Conservation (phyloP, 2,329 filamentous ascomycete genomes). For the Claviceps lovelessii region DNA sequence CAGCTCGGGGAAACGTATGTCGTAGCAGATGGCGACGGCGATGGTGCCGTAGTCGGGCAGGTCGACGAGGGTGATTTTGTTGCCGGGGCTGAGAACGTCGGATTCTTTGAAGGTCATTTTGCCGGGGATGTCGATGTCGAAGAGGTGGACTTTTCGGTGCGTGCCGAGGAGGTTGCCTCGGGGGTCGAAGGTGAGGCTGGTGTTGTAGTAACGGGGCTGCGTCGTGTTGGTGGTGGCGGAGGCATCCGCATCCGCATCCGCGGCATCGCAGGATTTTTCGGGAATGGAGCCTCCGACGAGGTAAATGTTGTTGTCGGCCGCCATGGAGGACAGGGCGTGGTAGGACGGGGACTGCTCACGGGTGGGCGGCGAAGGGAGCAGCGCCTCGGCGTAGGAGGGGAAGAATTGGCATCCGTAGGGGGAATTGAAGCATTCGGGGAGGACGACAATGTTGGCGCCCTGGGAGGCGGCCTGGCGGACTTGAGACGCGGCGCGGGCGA, state of each 20-base stretch:
- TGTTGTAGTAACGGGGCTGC: slow-evolving; percentile 67
- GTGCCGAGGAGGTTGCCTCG: slow-evolving; percentile 66
- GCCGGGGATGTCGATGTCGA: slow-evolving; percentile 94
- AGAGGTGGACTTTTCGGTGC: slow-evolving; percentile 89
- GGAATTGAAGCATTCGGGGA: slow-evolving; percentile 98
- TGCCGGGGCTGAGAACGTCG: slow-evolving; percentile 73
- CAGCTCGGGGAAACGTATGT: slow-evolving; percentile 89
- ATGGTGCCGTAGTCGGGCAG: slow-evolving; percentile 80
- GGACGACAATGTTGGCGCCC: slow-evolving; percentile 75
- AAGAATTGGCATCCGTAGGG: slow-evolving; percentile 90
- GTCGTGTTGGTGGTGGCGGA: slow-evolving; percentile 1
- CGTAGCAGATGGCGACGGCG: slow-evolving; percentile 89
- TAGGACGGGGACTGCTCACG: slow-evolving; percentile 63
- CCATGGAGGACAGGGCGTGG: slow-evolving; percentile 69
- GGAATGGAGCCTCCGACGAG: slow-evolving; percentile 88
- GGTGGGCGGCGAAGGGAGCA: slow-evolving; percentile 62
- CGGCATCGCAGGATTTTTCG: slow-evolving; percentile 35
- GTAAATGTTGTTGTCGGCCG: slow-evolving; percentile 63
- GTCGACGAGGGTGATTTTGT: slow-evolving; percentile 73
- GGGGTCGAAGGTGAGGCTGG: slow-evolving; percentile 68
- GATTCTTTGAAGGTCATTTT: slow-evolving; percentile 86
- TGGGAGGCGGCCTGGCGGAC: slow-evolving; percentile 64
- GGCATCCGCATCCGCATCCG: slow-evolving; percentile 21
- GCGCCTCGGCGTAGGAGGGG: slow-evolving; percentile 76
- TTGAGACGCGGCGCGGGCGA: slow-evolving; percentile 63